Base-by-base conservation (phyloP, 805 yeast species). In the Pichia cabralensis region DNA sequence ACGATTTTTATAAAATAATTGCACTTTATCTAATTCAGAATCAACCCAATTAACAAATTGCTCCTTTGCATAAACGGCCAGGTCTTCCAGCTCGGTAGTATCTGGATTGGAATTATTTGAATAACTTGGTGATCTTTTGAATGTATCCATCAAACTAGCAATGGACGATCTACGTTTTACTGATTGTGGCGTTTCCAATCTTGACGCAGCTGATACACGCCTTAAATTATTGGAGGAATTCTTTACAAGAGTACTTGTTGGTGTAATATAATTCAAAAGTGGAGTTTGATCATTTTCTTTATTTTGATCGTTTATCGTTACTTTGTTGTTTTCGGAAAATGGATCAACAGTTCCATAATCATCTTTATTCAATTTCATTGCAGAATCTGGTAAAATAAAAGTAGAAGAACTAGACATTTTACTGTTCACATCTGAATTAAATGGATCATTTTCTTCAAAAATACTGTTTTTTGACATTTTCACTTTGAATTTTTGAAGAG, bases 1-100 rank as follows among this genome's bases (percentile, higher is more conserved):
- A 43, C 67, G 73, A 21, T 67, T 72, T 28, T 52, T 61, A 52
- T 69, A 84, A 48, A 84, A 84, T 0, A 22, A 31, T 25, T 80
- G 75, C 8, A 83, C 77, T 52, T 75, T 80, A 4, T 34, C 42
- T 18, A 78, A 59, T 51, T 84, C 80, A 1, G 45, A 34, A 35
- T 80, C 79, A 5, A 84, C 64, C 94, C 94, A 84, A 3, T 46
- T 51, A n/a, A 66, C 42, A 43, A 84, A 85, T 34, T 68, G 69
- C 4, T 52, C 42, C 28, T 62, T 64, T 10, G 63, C 68, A n/a
- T 60, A 57, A 18, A 48, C 53, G 9, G 58, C 49, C 26, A 54
- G 39, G 33, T 55, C 55, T 9, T 55, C 60, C 30, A 56, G 22
- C 28, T 56, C 61, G n/a, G n/a, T n/a, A 1, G 54, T 50, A 13